These are phyloP conservation scores for Salix viminalis DNA, from an alignment of 345 rosid genomes.

Conservation along the genomic window DNA sequence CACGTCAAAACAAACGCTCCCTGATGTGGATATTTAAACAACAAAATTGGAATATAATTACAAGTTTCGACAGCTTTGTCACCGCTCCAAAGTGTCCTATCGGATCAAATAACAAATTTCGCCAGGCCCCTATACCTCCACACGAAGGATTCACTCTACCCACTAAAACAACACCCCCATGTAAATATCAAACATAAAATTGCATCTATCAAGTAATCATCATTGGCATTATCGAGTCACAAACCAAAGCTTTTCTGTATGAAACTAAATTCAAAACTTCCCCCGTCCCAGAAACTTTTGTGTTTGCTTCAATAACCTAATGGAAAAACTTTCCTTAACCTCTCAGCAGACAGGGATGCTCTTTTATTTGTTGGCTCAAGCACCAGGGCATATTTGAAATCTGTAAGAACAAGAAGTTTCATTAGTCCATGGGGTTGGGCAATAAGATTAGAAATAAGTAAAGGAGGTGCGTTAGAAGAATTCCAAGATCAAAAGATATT, in stretches of 20 bases:
- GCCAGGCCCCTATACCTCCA: neutral
- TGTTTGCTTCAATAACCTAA: conserved; percentile 16
- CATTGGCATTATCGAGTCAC: neutral
- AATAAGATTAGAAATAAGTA: neutral
- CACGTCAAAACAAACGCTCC: too few relatives aligned
- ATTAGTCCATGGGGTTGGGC: neutral
- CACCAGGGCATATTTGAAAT: conserved; percentile 74
- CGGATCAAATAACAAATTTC: neutral
- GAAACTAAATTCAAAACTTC: neutral
- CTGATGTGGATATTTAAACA: neutral
- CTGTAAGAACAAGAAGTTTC: conserved; percentile 36
- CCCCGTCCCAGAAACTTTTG: neutral
- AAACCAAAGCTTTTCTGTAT: neutral
- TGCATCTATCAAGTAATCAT: neutral
- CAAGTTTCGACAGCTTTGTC: neutral
- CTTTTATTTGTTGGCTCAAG: conserved; percentile 95
- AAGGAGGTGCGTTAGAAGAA: neutral
- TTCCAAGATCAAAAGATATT: neutral
- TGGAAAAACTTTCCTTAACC: conserved; percentile 57
- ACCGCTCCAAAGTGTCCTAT: neutral
- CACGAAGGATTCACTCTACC: neutral
- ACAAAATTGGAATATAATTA: conserved; percentile 42
- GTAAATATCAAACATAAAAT: neutral
- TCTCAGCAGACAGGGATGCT: conserved; percentile 70
- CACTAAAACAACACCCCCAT: neutral